Percentiles rank a stretch among this genome's conserved stretches.
phyloP scores from a whole-genome alignment of 257 asterid species.

The Nicotiana attenuata region DNA sequence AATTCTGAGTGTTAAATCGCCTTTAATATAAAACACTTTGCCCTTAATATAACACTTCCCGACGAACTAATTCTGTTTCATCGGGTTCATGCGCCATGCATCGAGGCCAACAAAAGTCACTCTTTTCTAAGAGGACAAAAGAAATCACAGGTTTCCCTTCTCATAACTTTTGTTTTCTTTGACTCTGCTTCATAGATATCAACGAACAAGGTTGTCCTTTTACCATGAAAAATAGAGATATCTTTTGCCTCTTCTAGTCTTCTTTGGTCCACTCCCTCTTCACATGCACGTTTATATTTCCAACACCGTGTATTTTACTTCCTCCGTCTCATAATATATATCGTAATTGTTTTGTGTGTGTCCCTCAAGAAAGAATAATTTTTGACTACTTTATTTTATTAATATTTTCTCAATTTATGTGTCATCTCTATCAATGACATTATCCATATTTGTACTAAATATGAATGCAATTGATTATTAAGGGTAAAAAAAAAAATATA shows the following conservation, averaged over 20 bases:
- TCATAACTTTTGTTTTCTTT: background rate
- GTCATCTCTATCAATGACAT: too few species aligned
- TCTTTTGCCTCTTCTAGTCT: background rate
- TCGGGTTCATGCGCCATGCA: background rate
- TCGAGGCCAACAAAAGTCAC: background rate
- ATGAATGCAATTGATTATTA: too few species aligned
- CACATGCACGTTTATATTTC: slow-evolving; percentile 7
- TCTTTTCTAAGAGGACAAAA: background rate
- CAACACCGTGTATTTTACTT: background rate
- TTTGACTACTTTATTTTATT: too few species aligned
- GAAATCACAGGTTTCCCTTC: background rate
- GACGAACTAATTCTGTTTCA: background rate
- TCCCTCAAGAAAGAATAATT: too few species aligned
- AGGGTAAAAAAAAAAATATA: too few species aligned
- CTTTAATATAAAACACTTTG: too few species aligned
- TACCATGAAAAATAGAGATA: background rate
- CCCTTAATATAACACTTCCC: too few species aligned
- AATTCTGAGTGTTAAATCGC: too few species aligned
- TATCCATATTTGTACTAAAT: too few species aligned
- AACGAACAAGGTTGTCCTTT: background rate
- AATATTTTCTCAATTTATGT: too few species aligned
- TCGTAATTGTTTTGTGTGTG: too few species aligned
- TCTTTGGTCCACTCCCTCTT: background rate
- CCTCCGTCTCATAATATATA: too few species aligned
- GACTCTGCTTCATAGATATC: background rate